Evolutionary conservation across 2,329 filamentous ascomycete genomes (phyloP).

Genomic region (Paraconiothyrium brasiliense): DNA sequence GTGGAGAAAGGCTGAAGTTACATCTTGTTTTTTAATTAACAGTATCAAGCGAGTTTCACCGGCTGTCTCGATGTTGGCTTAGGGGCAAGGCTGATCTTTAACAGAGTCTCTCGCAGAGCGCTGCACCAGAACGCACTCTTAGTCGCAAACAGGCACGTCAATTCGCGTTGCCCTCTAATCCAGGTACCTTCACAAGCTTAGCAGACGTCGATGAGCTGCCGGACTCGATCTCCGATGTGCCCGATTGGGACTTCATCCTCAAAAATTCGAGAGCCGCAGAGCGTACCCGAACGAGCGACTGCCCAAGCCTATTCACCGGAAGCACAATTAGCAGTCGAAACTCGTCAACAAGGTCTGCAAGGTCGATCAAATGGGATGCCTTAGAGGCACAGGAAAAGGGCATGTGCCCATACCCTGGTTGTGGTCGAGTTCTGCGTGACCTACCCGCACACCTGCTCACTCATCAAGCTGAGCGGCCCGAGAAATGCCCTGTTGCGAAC

Average conservation of each 20-base stretch:
- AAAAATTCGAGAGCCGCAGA: slow-evolving; percentile 7
- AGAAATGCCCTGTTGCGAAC: slow-evolving; percentile 87
- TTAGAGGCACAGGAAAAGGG: slow-evolving; percentile 66
- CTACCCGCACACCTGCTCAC: slow-evolving; percentile 89
- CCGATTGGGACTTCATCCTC: slow-evolving; percentile 23
- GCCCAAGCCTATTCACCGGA: slow-evolving; percentile 30
- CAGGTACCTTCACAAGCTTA: slow-evolving; percentile 3
- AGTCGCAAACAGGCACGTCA: slow-evolving; percentile 1
- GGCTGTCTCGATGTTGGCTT: not conserved
- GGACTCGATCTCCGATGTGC: slow-evolving; percentile 16
- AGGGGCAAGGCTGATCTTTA: not conserved
- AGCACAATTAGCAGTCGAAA: slow-evolving; percentile 34
- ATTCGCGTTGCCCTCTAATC: slow-evolving; percentile 4
- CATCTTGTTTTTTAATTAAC: not conserved
- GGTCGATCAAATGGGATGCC: slow-evolving; percentile 58
- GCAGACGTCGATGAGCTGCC: slow-evolving; percentile 12
- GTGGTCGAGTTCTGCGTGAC: slow-evolving; percentile 82
- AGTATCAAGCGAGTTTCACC: not conserved
- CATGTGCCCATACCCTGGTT: slow-evolving; percentile 79
- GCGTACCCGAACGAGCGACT: slow-evolving; percentile 17
- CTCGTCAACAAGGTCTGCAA: slow-evolving; percentile 32
- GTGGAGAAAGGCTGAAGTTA: not conserved
- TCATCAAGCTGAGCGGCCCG: slow-evolving; percentile 83
- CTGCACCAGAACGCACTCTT: not conserved
- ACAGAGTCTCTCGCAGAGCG: not conserved